Percentiles rank a stretch among this genome's conserved stretches.
Evolutionary conservation across 768 basidiomycete genomes (phyloP).

Genomic region (Hirschioporus abietinus): DNA sequence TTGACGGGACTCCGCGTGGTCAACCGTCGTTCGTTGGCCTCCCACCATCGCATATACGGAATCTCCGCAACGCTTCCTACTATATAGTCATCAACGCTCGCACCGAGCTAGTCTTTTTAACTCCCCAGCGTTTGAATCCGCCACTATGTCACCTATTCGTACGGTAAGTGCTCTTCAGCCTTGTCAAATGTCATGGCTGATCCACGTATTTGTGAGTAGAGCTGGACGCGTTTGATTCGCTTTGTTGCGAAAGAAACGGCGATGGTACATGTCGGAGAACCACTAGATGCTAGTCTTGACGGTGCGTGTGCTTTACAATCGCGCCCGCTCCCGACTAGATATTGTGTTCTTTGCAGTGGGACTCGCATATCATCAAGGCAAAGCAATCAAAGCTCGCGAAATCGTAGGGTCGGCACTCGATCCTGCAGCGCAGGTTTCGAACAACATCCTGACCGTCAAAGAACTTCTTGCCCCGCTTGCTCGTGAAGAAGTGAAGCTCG

Average conservation of each 20-base stretch:
- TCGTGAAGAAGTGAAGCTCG: slow-evolving; percentile 58
- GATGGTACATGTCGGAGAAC: slow-evolving; percentile 72
- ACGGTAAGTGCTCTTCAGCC: slow-evolving; percentile 35
- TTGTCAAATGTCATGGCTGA: background rate
- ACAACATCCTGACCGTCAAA: slow-evolving; percentile 62
- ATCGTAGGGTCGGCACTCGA: slow-evolving; percentile 68
- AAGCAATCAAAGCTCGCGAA: slow-evolving; percentile 61
- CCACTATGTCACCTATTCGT: slow-evolving; percentile 50
- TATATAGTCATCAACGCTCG: background rate
- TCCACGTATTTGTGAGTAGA: slow-evolving; percentile 27
- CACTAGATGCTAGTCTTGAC: slow-evolving; percentile 61
- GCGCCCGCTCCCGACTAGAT: background rate
- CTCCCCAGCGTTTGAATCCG: slow-evolving; percentile 8
- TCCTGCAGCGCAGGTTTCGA: slow-evolving; percentile 57
- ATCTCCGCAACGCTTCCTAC: background rate
- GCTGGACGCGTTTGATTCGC: slow-evolving; percentile 79
- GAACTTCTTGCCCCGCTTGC: slow-evolving; percentile 66
- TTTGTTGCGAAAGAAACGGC: slow-evolving; percentile 75
- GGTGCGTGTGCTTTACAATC: slow-evolving; percentile 31
- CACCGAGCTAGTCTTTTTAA: background rate
- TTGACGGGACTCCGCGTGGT: background rate
- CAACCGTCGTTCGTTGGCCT: background rate
- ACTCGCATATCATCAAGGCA: slow-evolving; percentile 45
- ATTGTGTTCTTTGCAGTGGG: slow-evolving; percentile 40
- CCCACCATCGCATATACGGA: background rate